Percentiles rank a stretch among this genome's conserved stretches.
phyloP scores from a whole-genome alignment of 306 rosid species.

The Cicer pinnatifidum region DNA sequence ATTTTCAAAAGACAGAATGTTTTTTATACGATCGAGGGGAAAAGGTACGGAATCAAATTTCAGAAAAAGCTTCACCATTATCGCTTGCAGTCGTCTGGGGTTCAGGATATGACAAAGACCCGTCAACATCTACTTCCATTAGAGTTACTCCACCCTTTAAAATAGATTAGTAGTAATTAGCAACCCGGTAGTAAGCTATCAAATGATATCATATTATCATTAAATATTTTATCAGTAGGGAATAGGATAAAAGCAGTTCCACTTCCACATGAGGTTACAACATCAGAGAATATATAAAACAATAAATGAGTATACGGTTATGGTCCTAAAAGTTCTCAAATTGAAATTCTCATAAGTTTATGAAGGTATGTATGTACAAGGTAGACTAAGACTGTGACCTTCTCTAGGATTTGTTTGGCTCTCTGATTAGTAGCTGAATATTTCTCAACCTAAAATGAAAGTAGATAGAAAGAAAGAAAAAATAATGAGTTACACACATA shows the following conservation, averaged over 20 bases:
- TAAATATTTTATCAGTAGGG: slow-evolving; percentile 20
- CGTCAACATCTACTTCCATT: slow-evolving; percentile 78
- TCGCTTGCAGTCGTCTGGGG: slow-evolving; percentile 60
- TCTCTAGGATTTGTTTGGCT: slow-evolving; percentile 72
- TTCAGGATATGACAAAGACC: slow-evolving; percentile 74
- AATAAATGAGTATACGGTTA: not conserved
- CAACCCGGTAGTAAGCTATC: slow-evolving; percentile 38
- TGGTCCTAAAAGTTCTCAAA: slow-evolving; percentile 1
- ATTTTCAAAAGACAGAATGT: slow-evolving; percentile 19
- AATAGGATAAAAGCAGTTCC: slow-evolving; percentile 6
- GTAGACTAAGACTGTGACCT: slow-evolving; percentile 50
- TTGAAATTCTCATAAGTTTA: slow-evolving; percentile 23
- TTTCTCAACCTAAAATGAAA: slow-evolving; percentile 59
- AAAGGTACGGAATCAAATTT: slow-evolving; percentile 11
- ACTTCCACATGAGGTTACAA: not conserved
- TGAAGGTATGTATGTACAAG: not conserved
- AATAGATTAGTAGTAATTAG: slow-evolving; percentile 25
- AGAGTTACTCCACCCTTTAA: slow-evolving; percentile 75
- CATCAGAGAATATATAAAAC: too few relatives aligned
- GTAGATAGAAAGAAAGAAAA: not conserved
- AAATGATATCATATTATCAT: slow-evolving; percentile 24
- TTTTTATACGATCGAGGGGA: not conserved
- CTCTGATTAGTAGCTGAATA: slow-evolving; percentile 70
- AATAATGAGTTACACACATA: not conserved
- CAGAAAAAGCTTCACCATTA: slow-evolving; percentile 54